Conservation (phyloP, 1,139 yeast species). For the Yamadazyma diddensiae region DNA sequence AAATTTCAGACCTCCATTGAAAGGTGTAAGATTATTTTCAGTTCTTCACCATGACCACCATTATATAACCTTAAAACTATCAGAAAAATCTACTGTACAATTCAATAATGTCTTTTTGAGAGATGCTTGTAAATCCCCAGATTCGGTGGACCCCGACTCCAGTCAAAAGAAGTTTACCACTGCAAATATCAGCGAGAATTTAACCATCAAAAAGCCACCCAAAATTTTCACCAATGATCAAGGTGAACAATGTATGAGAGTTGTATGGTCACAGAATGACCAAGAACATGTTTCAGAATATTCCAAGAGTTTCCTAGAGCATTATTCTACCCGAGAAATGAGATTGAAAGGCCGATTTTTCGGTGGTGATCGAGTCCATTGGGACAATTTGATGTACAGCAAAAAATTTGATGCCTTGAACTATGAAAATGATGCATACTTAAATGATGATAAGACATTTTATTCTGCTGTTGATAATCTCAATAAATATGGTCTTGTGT, state of each 20-base stretch:
- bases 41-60: slow-evolving; percentile 17
- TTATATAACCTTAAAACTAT: slow-evolving; percentile 20
- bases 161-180: slow-evolving; percentile 70
- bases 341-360: slow-evolving; percentile 33
- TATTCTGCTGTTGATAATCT: slow-evolving; percentile 42
- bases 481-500: slow-evolving; percentile 57
- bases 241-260: slow-evolving; percentile 25
- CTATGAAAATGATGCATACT: slow-evolving; percentile 42
- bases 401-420: slow-evolving; percentile 20
- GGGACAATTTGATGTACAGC: slow-evolving; percentile 32
- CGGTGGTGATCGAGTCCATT: slow-evolving; percentile 32
- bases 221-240: slow-evolving; percentile 19
- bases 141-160: slow-evolving; percentile 54
- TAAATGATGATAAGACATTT: slow-evolving; percentile 34
- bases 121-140: slow-evolving; percentile 54
- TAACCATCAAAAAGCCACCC: slow-evolving; percentile 26
- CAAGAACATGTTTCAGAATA: slow-evolving; percentile 35
- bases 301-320: slow-evolving; percentile 44
- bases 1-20: neutral
- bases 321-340: slow-evolving; percentile 34
- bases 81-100: slow-evolving; percentile 27
- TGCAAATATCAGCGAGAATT: slow-evolving; percentile 35
- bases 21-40: no score
- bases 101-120: slow-evolving; percentile 60
- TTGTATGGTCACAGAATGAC: slow-evolving; percentile 56